These are phyloP conservation scores for Phytophthora tentaculata DNA, from an alignment of 352 stramenopile genomes.

Conservation along the genomic window DNA sequence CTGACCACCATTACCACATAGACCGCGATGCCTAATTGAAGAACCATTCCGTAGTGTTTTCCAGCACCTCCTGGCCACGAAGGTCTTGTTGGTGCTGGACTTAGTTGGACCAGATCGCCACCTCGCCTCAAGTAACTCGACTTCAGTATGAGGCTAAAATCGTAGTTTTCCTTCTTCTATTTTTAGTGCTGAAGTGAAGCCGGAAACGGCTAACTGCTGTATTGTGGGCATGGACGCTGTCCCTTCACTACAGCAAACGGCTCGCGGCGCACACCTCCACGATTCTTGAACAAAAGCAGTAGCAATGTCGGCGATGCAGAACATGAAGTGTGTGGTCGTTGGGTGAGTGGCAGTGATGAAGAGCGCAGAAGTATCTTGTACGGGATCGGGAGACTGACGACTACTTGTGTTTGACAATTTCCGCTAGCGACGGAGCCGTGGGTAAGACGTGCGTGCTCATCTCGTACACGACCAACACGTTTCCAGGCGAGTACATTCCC, in stretches of 20 bases:
- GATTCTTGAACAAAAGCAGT: conserved; percentile 2
- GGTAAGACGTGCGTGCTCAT: conserved; percentile 97
- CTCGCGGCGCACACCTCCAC: conserved; percentile 1
- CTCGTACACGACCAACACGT: conserved; percentile 97
- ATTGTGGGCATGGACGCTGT: conserved; percentile 9
- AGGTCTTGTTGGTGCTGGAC: conserved; percentile 17
- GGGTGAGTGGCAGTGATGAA: conserved; percentile 68
- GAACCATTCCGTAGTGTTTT: not conserved
- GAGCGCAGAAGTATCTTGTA: conserved; percentile 8
- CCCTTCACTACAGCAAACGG: conserved; percentile 34
- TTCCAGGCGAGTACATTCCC: conserved; percentile 97
- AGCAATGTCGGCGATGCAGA: conserved; percentile 86
- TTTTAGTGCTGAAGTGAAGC: conserved; percentile 49
- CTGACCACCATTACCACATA: conserved; percentile 7
- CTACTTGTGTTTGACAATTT: conserved; percentile 6
- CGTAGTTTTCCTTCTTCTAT: conserved; percentile 34
- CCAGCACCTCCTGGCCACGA: conserved; percentile 10
- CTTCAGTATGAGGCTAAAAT: conserved; percentile 29
- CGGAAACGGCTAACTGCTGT: conserved; percentile 31
- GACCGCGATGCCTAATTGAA: conserved; percentile 3
- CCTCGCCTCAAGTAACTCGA: conserved; percentile 17
- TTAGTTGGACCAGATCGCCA: conserved; percentile 18
- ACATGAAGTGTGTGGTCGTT: conserved; percentile 96
- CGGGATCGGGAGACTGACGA: conserved; percentile 7
- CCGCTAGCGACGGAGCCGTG: conserved; percentile 92